Evolutionary conservation across 2,329 filamentous ascomycete species (phyloP).

Genomic region (Verticillium nonalfalfae): DNA sequence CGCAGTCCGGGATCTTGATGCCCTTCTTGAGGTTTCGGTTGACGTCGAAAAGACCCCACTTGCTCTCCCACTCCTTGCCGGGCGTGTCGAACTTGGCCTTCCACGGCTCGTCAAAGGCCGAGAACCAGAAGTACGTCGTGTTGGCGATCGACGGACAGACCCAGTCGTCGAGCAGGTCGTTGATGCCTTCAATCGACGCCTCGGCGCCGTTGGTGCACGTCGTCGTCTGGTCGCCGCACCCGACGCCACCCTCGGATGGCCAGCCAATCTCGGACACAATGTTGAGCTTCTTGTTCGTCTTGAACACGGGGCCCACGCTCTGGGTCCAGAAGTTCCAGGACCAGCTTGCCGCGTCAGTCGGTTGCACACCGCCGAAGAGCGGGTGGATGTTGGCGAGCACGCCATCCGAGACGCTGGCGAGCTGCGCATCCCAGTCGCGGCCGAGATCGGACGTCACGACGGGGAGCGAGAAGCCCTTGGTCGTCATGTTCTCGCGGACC

Average conservation of each 20-base stretch:
- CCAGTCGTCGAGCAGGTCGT: slow-evolving; percentile 80
- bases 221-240: slow-evolving; percentile 50
- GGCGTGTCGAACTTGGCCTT: slow-evolving; percentile 67
- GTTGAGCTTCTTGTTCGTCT: slow-evolving; percentile 57
- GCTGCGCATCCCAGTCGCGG: slow-evolving; percentile 70
- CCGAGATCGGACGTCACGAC: slow-evolving; percentile 87
- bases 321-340: slow-evolving; percentile 75
- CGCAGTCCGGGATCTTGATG: slow-evolving; percentile 81
- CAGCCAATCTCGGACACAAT: slow-evolving; percentile 90
- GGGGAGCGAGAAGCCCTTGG: slow-evolving; percentile 54
- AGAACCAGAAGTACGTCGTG: slow-evolving; percentile 96
- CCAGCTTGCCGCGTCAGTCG: slow-evolving; percentile 66
- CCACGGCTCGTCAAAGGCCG: slow-evolving; percentile 96
- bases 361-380: slow-evolving; percentile 79
- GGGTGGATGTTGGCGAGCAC: slow-evolving; percentile 97
- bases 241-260: slow-evolving; percentile 75
- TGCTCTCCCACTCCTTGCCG: slow-evolving; percentile 80
- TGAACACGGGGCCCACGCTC: slow-evolving; percentile 61
- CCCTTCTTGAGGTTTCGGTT: slow-evolving; percentile 78
- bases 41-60: slow-evolving; percentile 89
- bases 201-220: slow-evolving; percentile 55
- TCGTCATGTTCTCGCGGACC: slow-evolving; percentile 67
- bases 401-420: slow-evolving; percentile 69
- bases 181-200: slow-evolving; percentile 74
- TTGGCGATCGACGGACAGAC: slow-evolving; percentile 75